Base-by-base conservation (phyloP, 164 flowering plant genomes). In the Stephania yunnanensis region DNA sequence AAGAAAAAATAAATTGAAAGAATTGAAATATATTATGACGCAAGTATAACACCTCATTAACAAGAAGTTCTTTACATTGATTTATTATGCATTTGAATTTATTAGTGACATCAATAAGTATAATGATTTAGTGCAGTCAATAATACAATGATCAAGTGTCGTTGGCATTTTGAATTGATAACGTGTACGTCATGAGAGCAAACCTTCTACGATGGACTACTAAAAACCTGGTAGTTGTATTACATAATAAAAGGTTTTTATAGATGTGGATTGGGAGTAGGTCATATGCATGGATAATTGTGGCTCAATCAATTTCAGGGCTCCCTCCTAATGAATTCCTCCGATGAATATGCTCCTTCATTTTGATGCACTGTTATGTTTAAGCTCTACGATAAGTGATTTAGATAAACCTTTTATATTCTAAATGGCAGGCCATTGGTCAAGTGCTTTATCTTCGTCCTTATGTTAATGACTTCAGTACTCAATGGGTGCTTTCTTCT, bases 391-490 rank as follows among this genome's bases (percentile, higher is more conserved):
- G 45, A 13, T 36, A 3, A 50, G n/a, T 13, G 19, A 30, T 74
- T 11, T 75, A 36, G 6, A 52, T 3, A 48, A 45, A 69, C 25
- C 58, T 8, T n/a, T 61, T 68, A 42, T 36, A 52, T 9, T 69
- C 74, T 67, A 17, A 29, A 70, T 82, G 71, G 55, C 90, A 96
- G 97, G 99, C 97, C 73, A 91, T 93, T 82, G 99, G 99, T 20
- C 99, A 96, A 89, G 97, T 89, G 64, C 83, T 96, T 61, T 93
- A 75, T 77, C 95, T 96, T 64, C 97, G 98, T 75, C 98, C 98
- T 64, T 96, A 91, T 84, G 99, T 90, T 46, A 88, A 89, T 84
- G 99, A 96, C 82, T 96, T 93, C 89, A 90, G 90, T 71, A 86
- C 94, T 2, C 72, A 96, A 68, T 96, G 99, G 99, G 94, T 82